Base-by-base conservation (phyloP, 1,284 basidiomycete species). In the Pterula multifida region DNA sequence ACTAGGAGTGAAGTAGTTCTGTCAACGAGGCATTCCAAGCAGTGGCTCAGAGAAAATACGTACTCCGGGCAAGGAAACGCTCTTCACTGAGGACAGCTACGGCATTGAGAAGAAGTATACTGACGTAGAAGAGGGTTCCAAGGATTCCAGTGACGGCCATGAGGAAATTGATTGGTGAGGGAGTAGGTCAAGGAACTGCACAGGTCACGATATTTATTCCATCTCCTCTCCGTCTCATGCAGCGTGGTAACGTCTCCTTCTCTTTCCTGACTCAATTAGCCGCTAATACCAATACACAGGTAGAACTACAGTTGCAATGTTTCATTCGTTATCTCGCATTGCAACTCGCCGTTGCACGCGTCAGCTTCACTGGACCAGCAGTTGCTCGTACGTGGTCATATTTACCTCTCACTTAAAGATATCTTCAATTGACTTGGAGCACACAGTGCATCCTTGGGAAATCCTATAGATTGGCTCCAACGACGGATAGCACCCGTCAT, bases 1-100 rank as follows among this genome's bases (percentile, higher is more conserved):
- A 98, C 94, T 97, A 59, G 21, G 35, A 55, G 17, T 54, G n/a
- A 50, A 45, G 53, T 32, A 3, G 32, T 47, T 26, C 44, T 28
- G 6, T 42, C 36, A 42, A 50, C 19, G 48, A 42, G n/a, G 19
- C 39, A 17, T 19, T 42, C 9, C 6, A 42, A 17, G 39, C 4
- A 42, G 39, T 22, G 39, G 13, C 49, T 26, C 42, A 17, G 47
- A n/a, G n/a, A n/a, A n/a, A n/a, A n/a, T n/a, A 78, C 86, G 60
- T 63, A 97, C 95, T 92, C 64, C 86, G 74, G 21, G 91, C 88
- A 45, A 98, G 78, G 66, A 98, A 98, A 1, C 94, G 78, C 59
- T 98, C 94, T 67, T 98, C 94, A 61, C 85, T 96, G 50, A 98
- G 73, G 52, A 98, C 85, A 4, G 94, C 94, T 61, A 97, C 79